Conservation (phyloP, 164 flowering plant species). For the Annona squamosa region DNA sequence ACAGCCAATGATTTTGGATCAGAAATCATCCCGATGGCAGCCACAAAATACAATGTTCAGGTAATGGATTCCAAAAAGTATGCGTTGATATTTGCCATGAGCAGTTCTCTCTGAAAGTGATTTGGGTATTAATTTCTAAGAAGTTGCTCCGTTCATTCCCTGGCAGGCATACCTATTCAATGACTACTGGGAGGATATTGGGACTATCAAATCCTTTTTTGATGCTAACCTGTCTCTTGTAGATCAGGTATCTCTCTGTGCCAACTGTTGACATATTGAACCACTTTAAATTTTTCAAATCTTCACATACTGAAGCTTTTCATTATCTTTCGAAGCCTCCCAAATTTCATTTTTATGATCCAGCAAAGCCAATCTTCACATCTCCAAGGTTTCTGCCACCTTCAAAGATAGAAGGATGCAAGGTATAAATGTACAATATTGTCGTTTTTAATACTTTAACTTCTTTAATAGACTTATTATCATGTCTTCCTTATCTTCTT, state of each 20-base stretch:
- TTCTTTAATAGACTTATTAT: constrained; percentile 1
- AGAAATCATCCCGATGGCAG: constrained; percentile 75
- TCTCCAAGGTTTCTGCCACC: constrained; percentile 85
- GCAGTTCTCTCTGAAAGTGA: background rate
- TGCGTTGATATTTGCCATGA: background rate
- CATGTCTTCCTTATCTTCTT: constrained; percentile 7
- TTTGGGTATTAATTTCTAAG: background rate
- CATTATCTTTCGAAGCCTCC: constrained; percentile 40
- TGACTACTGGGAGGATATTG: constrained; percentile 92
- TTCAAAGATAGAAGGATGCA: constrained; percentile 63
- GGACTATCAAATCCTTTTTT: constrained; percentile 66
- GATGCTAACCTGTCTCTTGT: constrained; percentile 83
- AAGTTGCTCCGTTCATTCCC: background rate
- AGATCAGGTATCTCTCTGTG: constrained; percentile 43
- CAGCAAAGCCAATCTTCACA: constrained; percentile 69
- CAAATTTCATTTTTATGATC: constrained; percentile 68
- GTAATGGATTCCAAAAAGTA: constrained; percentile 18
- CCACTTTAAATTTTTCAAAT: background rate
- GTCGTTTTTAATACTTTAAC: background rate
- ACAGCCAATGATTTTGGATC: constrained; percentile 83
- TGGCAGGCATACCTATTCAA: constrained; percentile 70
- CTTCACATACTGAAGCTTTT: background rate
- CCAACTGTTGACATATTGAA: background rate
- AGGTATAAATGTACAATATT: constrained; percentile 27
- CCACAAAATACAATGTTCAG: constrained; percentile 61